Base-by-base conservation (phyloP, 768 basidiomycete genomes). In the Boletus tylopilopsis region DNA sequence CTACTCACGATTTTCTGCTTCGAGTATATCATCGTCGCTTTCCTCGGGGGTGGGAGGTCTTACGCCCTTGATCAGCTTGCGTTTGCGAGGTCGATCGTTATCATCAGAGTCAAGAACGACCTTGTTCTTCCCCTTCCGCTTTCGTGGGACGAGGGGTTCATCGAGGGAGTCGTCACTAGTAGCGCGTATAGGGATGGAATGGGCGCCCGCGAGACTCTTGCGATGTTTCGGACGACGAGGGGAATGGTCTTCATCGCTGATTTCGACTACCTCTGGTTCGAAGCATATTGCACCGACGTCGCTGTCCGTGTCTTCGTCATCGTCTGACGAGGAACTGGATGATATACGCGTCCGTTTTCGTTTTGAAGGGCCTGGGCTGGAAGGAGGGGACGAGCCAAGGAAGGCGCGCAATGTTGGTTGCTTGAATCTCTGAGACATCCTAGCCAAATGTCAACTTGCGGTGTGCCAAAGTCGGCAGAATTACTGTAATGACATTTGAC, bases 251-350 rank as follows among this genome's bases (percentile, higher is more conserved):
- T 62, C 58, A 22, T 63, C 66, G 46, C 58, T 61, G 40, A 53
- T 39, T n/a, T 56, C 56, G 4, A 47, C 9, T 25, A 34, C 40
- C 23, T 68, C 53, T 16, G 75, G 68, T 50, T 76, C 77, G 42
- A 86, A 77, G 37, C 60, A 75, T 42, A 85, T 81, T 23, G 69
- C 74, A 15, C 71, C 74, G 34, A 82, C 72, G 50, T 76, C 76
- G 43, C 77, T 73, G 42, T 74, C 74, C 27, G 66, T 56, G 40
- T 62, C 66, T 7, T 59, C 53, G 8, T 48, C 60, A 48, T 54
- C 25, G 27, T 46, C 44, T 41, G 46, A 37, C 25, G 57, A 45
- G 24, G 62, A 32, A n/a, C 42, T 60, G 36, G 56, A 32, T 25
- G 25, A 27, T 47, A 37, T 32, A 34, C 39, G 45, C 37, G 50